A percentile compares a stretch with the other conserved stretches of the same genome.
Conservation (phyloP, 2,329 filamentous ascomycete species). For the Nemania abortiva region DNA sequence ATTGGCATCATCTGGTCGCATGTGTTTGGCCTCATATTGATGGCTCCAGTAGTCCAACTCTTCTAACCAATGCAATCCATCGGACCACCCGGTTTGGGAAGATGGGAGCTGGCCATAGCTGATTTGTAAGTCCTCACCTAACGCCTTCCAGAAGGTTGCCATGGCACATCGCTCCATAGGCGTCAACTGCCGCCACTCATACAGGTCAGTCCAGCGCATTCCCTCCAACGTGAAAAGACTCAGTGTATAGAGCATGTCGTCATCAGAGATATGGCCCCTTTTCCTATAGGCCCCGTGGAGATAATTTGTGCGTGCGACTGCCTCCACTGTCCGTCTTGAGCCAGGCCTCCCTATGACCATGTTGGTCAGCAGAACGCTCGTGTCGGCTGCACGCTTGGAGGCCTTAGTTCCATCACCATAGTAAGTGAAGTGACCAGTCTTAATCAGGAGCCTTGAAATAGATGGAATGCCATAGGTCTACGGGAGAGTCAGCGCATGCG, state of each 20-base stretch:
- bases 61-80: conserved; percentile 62
- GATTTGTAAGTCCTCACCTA: conserved; percentile 68
- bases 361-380: conserved; percentile 61
- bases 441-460: conserved; percentile 62
- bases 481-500: neutral
- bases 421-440: conserved; percentile 61
- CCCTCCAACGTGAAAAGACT: conserved; percentile 70
- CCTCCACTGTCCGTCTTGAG: conserved; percentile 60
- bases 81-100: conserved; percentile 35
- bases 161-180: conserved; percentile 67
- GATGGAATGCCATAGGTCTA: conserved; percentile 65
- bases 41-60: conserved; percentile 63
- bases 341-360: conserved; percentile 58
- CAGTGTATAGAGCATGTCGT: conserved; percentile 75
- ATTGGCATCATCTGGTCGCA: conserved; percentile 49
- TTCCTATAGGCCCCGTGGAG: conserved; percentile 69
- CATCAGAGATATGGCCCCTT: conserved; percentile 69
- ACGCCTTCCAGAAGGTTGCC: conserved; percentile 68
- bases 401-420: conserved; percentile 55
- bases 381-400: conserved; percentile 66
- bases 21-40: conserved; percentile 61
- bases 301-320: conserved; percentile 73
- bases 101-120: conserved; percentile 55
- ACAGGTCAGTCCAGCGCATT: conserved; percentile 62
- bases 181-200: conserved; percentile 69